Percentiles rank a stretch among this genome's conserved stretches.
Evolutionary conservation across 345 rosid genomes (phyloP).

Genomic region (Carallia brachiata): DNA sequence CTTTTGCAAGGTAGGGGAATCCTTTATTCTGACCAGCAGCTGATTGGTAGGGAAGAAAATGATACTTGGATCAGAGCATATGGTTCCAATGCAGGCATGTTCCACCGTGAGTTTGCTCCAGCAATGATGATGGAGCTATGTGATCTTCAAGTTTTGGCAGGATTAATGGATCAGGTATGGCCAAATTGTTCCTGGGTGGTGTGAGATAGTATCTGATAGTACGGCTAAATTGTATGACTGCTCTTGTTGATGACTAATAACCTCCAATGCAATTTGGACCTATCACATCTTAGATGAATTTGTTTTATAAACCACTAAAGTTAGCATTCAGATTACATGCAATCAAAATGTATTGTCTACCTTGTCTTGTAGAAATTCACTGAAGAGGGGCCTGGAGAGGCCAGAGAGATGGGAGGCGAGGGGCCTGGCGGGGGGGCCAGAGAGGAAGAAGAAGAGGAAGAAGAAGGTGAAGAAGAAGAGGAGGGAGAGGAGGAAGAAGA

Average conservation of each 20-base stretch:
- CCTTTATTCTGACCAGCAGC: constrained; percentile 70
- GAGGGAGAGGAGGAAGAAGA: too few species aligned
- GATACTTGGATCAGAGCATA: constrained; percentile 63
- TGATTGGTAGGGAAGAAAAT: constrained; percentile 53
- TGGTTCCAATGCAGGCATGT: constrained; percentile 53
- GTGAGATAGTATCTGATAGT: background rate
- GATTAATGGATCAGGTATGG: constrained; percentile 49
- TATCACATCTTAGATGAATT: background rate
- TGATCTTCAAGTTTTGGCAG: constrained; percentile 38
- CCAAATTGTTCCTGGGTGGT: constrained; percentile 48
- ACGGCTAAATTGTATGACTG: background rate
- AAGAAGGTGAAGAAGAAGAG: too few species aligned
- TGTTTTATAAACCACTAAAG: background rate
- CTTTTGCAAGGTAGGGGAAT: constrained; percentile 54
- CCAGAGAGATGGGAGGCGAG: too few species aligned
- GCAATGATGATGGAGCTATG: constrained; percentile 73
- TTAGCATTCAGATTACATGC: background rate
- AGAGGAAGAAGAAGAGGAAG: too few species aligned
- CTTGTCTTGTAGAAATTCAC: too few species aligned
- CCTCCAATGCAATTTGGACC: background rate
- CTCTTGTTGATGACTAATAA: background rate
- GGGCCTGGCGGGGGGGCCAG: too few species aligned
- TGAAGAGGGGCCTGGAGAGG: too few species aligned
- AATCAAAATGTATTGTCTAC: background rate
- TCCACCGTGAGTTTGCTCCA: constrained; percentile 47